phyloP scores from a whole-genome alignment of 2,329 filamentous ascomycete genomes.

The Bipolaris cookei region DNA sequence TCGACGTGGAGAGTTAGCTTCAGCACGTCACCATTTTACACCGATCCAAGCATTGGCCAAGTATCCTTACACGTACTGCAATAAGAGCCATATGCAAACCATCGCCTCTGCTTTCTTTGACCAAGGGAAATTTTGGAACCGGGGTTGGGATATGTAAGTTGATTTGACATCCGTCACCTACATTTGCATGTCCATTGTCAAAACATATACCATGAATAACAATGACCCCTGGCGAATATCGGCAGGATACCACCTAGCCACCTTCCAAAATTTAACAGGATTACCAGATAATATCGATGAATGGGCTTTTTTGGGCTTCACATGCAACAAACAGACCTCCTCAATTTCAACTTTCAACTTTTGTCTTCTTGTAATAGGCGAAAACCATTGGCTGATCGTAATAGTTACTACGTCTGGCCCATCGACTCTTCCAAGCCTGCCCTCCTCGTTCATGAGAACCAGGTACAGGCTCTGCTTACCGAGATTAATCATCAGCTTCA shows the following conservation, averaged over 20 bases:
- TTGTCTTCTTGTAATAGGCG: neutral
- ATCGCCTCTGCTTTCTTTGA: conserved; percentile 64
- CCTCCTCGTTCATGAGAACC: conserved; percentile 70
- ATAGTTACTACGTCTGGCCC: conserved; percentile 70
- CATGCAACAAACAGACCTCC: conserved; percentile 21
- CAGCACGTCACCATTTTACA: conserved; percentile 47
- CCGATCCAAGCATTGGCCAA: conserved; percentile 58
- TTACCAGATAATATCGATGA: too few species aligned
- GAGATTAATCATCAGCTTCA: conserved; percentile 67
- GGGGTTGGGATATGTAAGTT: conserved; percentile 79
- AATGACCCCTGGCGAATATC: too few species aligned
- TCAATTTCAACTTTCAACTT: conserved; percentile 1
- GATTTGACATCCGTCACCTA: conserved; percentile 10
- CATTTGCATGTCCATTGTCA: too few species aligned
- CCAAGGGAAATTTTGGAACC: conserved; percentile 62
- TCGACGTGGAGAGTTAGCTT: conserved; percentile 42
- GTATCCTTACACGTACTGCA: conserved; percentile 67
- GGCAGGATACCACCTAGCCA: too few species aligned
- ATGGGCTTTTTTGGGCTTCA: too few species aligned
- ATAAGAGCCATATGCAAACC: conserved; percentile 55
- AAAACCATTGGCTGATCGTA: neutral
- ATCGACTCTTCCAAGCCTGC: conserved; percentile 58
- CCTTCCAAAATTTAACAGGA: too few species aligned
- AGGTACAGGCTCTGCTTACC: conserved; percentile 69
- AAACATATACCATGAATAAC: too few species aligned